phyloP scores from a whole-genome alignment of 805 yeast genomes.

The Candida sithepensis region DNA sequence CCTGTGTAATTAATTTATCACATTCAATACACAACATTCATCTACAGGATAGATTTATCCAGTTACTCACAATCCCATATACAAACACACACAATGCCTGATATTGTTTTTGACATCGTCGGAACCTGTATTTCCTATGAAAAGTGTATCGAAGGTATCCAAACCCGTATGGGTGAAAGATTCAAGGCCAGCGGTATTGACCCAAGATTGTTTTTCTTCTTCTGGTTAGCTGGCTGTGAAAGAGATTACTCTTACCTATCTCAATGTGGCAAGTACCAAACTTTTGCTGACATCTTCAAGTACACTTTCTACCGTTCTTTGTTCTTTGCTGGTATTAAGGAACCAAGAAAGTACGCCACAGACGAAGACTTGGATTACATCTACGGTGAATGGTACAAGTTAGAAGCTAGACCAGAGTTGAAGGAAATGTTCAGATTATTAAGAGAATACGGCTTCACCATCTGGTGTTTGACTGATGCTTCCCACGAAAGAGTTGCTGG shows the following conservation, averaged over 20 bases:
- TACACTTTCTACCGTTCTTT: constrained; percentile 27
- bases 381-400: constrained; percentile 22
- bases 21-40: too few species aligned
- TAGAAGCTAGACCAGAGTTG: constrained; percentile 28
- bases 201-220: constrained; percentile 15
- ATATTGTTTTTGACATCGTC: constrained; percentile 26
- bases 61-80: neutral
- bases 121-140: constrained; percentile 27
- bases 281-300: constrained; percentile 23
- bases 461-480: constrained; percentile 31
- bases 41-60: too few species aligned
- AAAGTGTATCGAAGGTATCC: constrained; percentile 21
- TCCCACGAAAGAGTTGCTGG: constrained; percentile 26
- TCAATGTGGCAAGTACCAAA: constrained; percentile 25
- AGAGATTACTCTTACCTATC: constrained; percentile 57
- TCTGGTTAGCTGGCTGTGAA: constrained; percentile 60
- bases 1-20: too few species aligned
- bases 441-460: constrained; percentile 29
- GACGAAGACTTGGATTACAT: constrained; percentile 27
- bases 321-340: constrained; percentile 26
- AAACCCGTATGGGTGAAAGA: constrained; percentile 17
- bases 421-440: constrained; percentile 26
- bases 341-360: constrained; percentile 25
- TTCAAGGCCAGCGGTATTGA: constrained; percentile 14
- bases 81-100: constrained; percentile 17